phyloP scores from a whole-genome alignment of 2,329 filamentous ascomycete species.

The Phialemonium atrogriseum region DNA sequence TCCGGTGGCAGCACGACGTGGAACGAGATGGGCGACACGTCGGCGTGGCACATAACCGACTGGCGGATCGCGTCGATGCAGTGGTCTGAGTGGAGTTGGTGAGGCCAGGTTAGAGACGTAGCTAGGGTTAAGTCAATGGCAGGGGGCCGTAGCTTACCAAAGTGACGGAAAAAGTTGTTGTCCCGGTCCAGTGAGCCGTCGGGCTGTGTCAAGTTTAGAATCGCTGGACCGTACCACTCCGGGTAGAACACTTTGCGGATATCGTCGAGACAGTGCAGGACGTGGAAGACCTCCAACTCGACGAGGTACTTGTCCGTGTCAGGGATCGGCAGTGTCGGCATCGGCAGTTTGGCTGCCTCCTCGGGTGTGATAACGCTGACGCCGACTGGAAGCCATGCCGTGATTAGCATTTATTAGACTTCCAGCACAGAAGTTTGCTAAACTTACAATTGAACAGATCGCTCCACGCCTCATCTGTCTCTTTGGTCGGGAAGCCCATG shows the following conservation, averaged over 20 bases:
- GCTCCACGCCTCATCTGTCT: conserved; percentile 2
- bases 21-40: conserved; percentile 1
- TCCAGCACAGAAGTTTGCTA: background rate
- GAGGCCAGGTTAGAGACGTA: background rate
- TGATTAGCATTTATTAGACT: too few relatives aligned
- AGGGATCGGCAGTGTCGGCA: background rate
- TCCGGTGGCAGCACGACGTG: background rate
- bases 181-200: conserved; percentile 1
- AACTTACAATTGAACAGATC: conserved; percentile 3
- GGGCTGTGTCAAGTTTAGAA: background rate
- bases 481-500: conserved; percentile 1
- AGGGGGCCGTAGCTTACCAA: background rate
- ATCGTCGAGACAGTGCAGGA: conserved; percentile 2
- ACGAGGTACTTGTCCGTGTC: conserved; percentile 1
- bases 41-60: conserved; percentile 2
- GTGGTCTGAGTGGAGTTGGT: background rate
- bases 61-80: conserved; percentile 2
- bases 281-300: conserved; percentile 1
- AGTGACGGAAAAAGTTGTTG: background rate
- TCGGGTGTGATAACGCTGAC: background rate
- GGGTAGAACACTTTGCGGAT: conserved; percentile 2
- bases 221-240: conserved; percentile 1
- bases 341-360: background rate
- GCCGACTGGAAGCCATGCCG: background rate
- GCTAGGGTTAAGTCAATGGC: background rate